Percentiles rank a stretch among this genome's conserved stretches.
Evolutionary conservation across 2,329 filamentous ascomycete genomes (phyloP).

Genomic region (Macrophomina pseudophaseolina): DNA sequence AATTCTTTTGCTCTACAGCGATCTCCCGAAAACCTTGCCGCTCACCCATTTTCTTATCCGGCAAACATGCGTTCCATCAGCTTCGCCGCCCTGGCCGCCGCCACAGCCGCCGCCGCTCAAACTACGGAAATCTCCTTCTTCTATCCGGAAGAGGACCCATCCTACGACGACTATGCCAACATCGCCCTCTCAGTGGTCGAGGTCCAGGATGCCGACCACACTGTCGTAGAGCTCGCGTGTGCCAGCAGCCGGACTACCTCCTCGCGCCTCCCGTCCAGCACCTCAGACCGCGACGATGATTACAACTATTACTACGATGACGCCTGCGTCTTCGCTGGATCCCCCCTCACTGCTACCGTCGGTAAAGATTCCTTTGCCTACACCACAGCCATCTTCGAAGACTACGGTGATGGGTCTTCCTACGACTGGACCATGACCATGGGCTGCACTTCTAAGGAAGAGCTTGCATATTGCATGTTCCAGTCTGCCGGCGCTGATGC

Average conservation of each 20-base stretch:
- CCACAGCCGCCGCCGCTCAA: conserved; percentile 7
- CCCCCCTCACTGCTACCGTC: conserved; percentile 11
- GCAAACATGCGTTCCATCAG: conserved; percentile 12
- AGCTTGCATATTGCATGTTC: background rate
- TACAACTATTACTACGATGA: background rate
- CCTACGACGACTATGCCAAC: background rate
- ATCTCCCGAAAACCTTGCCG: background rate
- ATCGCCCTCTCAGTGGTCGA: conserved; percentile 13
- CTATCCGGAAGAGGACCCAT: background rate
- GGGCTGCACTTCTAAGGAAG: background rate
- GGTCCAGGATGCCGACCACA: conserved; percentile 5
- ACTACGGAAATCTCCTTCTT: conserved; percentile 7
- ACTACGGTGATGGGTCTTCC: background rate
- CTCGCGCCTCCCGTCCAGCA: background rate
- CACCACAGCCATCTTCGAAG: background rate
- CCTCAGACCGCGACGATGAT: background rate
- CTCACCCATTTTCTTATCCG: background rate
- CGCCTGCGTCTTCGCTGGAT: background rate
- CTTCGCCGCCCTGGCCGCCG: conserved; percentile 10
- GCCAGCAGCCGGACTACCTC: background rate
- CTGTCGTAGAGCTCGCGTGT: conserved; percentile 7
- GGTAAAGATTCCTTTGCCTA: conserved; percentile 3
- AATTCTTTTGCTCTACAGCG: background rate
- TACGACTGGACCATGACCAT: conserved; percentile 7
- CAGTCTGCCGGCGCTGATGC: background rate